Evolutionary conservation across 2,329 filamentous ascomycete genomes (phyloP).

Genomic region (Dothideomycetes sp.): DNA sequence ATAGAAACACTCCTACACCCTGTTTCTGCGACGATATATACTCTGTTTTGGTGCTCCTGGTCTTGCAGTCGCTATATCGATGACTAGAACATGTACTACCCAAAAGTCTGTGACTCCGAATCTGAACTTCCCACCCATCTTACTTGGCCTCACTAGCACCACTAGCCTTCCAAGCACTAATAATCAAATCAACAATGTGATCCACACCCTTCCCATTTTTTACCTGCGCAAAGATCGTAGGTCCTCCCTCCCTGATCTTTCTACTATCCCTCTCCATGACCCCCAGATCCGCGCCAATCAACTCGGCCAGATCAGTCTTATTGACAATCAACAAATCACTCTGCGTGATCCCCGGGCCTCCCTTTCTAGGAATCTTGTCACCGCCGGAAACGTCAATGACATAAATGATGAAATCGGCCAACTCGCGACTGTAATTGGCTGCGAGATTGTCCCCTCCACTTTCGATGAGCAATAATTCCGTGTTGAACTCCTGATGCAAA

Average conservation of each 20-base stretch:
- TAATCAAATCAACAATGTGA: constrained; percentile 77
- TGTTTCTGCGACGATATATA: too few species aligned
- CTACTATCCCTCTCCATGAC: constrained; percentile 94
- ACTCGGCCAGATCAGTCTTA: constrained; percentile 89
- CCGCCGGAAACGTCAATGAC: constrained; percentile 95
- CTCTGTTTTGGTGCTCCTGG: too few species aligned
- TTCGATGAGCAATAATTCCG: constrained; percentile 87
- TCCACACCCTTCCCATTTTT: constrained; percentile 80
- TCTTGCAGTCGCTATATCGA: too few species aligned
- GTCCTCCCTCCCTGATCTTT: constrained; percentile 91
- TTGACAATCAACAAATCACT: constrained; percentile 90
- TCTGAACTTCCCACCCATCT: constrained; percentile 16
- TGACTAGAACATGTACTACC: too few species aligned
- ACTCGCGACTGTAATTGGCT: constrained; percentile 88
- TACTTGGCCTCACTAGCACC: constrained; percentile 50
- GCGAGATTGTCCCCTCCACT: constrained; percentile 93
- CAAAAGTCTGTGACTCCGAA: too few species aligned
- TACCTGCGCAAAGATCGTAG: constrained; percentile 94
- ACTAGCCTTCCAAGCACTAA: constrained; percentile 87
- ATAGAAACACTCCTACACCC: too few species aligned
- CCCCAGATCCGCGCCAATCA: constrained; percentile 77
- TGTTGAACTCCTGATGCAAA: constrained; percentile 68
- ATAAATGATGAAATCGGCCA: constrained; percentile 97
- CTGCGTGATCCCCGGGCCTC: constrained; percentile 93
- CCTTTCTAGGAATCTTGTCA: constrained; percentile 94